phyloP scores from a whole-genome alignment of 1,284 basidiomycete genomes.

The Pseudozyma pruni region DNA sequence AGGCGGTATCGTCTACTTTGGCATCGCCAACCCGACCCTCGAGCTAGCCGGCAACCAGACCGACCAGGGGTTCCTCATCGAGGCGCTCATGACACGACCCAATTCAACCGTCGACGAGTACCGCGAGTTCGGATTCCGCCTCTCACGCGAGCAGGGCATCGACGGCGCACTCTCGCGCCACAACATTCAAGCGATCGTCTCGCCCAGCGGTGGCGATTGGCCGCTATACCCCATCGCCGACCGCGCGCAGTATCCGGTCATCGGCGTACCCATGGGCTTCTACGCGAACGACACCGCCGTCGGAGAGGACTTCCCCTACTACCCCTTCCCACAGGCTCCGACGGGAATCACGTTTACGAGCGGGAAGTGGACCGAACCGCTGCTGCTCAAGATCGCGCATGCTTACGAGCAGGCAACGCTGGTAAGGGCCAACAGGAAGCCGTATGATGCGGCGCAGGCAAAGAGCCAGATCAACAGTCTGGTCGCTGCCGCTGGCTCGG shows the following conservation, averaged over 20 bases:
- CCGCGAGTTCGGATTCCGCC: conserved; percentile 12
- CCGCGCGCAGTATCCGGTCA: conserved; percentile 32
- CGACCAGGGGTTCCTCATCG: conserved; percentile 32
- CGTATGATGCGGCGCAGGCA: conserved; percentile 74
- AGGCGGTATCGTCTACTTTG: conserved; percentile 39
- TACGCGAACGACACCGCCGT: conserved; percentile 20
- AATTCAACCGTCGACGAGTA: conserved; percentile 28
- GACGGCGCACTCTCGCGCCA: conserved; percentile 18
- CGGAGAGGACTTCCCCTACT: conserved; percentile 18
- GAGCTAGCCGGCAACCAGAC: conserved; percentile 29
- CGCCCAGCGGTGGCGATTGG: conserved; percentile 19
- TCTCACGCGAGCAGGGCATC: conserved; percentile 19
- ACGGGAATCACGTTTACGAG: conserved; percentile 76
- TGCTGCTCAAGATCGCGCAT: conserved; percentile 74
- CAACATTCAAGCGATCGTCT: conserved; percentile 14
- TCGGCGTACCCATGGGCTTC: conserved; percentile 40
- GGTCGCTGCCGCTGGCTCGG: conserved; percentile 40
- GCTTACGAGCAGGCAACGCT: conserved; percentile 77
- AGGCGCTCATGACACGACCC: conserved; percentile 32
- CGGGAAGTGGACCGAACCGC: conserved; percentile 75
- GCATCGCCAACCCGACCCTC: conserved; percentile 16
- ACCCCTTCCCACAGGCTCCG: conserved; percentile 66
- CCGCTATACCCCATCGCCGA: conserved; percentile 28
- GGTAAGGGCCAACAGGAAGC: conserved; percentile 72
- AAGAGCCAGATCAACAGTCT: conserved; percentile 74